Evolutionary conservation across 2,329 filamentous ascomycete genomes (phyloP).

Genomic region (Fusarium tupiense): DNA sequence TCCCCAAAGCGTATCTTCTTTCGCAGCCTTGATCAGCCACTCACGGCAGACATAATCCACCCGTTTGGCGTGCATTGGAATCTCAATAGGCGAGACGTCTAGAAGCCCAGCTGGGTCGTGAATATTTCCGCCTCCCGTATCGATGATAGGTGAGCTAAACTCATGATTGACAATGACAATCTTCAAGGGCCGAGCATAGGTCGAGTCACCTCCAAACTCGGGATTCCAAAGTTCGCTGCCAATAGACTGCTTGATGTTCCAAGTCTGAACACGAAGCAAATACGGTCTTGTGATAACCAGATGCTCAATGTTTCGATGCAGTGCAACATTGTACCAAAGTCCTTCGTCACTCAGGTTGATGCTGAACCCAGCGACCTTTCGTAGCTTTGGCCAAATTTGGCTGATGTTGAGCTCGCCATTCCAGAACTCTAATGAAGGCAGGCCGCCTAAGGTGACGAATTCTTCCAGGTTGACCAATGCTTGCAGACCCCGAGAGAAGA

Average conservation of each 20-base stretch:
- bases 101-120: constrained; percentile 16
- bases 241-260: constrained; percentile 26
- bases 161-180: constrained; percentile 26
- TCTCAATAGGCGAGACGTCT: background rate
- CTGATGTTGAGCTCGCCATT: background rate
- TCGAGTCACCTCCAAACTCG: constrained; percentile 24
- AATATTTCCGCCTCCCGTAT: background rate
- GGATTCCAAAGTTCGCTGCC: constrained; percentile 12
- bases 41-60: constrained; percentile 25
- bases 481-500: background rate
- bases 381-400: constrained; percentile 18
- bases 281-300: constrained; percentile 16
- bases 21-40: constrained; percentile 25
- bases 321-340: constrained; percentile 26
- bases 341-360: constrained; percentile 18
- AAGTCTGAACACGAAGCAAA: constrained; percentile 6
- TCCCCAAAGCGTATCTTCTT: constrained; percentile 13
- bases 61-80: constrained; percentile 8
- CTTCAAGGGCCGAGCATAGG: constrained; percentile 19
- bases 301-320: constrained; percentile 2
- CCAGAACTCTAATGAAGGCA: constrained; percentile 26
- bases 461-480: constrained; percentile 22
- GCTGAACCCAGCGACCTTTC: constrained; percentile 23
- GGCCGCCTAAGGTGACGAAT: constrained; percentile 20
- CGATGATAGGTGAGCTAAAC: constrained; percentile 13